Evolutionary conservation across 106 monocot genomes (phyloP), one percentile per base, ranked within the genome.

Genomic region (Ottelia alismoides): DNA sequence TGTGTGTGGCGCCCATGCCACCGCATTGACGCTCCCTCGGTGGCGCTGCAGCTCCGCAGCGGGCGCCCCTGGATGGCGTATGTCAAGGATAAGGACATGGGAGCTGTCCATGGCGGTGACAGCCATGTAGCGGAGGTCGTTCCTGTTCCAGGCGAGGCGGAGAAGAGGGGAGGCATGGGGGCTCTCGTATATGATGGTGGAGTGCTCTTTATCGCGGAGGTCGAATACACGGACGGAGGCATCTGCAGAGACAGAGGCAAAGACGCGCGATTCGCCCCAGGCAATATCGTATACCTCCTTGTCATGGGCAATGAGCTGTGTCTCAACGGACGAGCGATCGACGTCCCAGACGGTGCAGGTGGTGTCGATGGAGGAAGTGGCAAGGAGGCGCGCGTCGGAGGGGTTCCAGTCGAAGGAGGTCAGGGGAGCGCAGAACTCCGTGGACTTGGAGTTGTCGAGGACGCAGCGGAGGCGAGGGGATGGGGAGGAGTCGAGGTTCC

Each of bases 211-310:
- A 31, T 96, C 89, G 9, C 96, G 58, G 18, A 96, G 70, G 44
- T 96, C 89, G 47, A 96, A 85, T 22, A 96, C 62, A 32, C 96
- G 53, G 20, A 96, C 89, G 18, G 96, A 96, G 4, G 79, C 89
- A 29, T 96, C 96, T 11, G 96, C 96, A 4, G 88, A 96, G 28
- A 89, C 88, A 11, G 88, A 85, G 32, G 89, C 96, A 61, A 96
- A 96, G 30, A 82, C 73, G 5, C 76, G 69, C 7, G 81, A 73
- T 27, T 85, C 82, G 3, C 96, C 85, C 96, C 89, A 96, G 24
- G 89, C 89, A 22, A 89, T 85, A 66, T 89, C 96, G 52, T 89
- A 89, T 10, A 96, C 96, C 70, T 89, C 96, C 74, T 96, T 96
- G 45, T 89, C 96, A 52, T 96, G 96, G 6, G 89, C 96, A 57